Percentiles rank a stretch among this genome's conserved stretches.
These are phyloP conservation scores for Tephrocybe sp. DNA, from an alignment of 768 basidiomycete genomes.

Conservation along the genomic window DNA sequence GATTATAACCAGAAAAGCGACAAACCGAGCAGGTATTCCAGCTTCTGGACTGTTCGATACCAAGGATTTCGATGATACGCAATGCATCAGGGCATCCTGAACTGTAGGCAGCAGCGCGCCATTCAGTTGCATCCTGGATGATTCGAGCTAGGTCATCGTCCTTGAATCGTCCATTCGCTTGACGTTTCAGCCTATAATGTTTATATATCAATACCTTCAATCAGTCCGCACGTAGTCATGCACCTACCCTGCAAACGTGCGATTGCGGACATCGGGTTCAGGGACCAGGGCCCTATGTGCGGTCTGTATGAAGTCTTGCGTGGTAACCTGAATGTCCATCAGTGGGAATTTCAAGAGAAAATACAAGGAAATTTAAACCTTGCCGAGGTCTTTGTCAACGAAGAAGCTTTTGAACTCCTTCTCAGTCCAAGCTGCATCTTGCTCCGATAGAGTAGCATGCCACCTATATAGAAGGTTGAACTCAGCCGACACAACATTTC, in stretches of 20 bases:
- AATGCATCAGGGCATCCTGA: slow-evolving; percentile 70
- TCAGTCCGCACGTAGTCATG: not conserved
- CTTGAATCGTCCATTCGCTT: slow-evolving; percentile 50
- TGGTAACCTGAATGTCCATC: slow-evolving; percentile 24
- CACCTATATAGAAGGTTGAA: slow-evolving; percentile 67
- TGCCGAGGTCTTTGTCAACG: slow-evolving; percentile 32
- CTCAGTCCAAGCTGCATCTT: slow-evolving; percentile 57
- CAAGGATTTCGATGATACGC: slow-evolving; percentile 65
- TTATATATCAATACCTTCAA: not conserved
- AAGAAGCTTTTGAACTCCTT: slow-evolving; percentile 43
- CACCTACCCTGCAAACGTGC: slow-evolving; percentile 56
- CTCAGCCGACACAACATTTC: slow-evolving; percentile 75
- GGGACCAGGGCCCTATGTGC: slow-evolving; percentile 28
- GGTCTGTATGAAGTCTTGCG: slow-evolving; percentile 34
- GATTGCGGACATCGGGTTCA: slow-evolving; percentile 35
- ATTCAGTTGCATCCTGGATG: slow-evolving; percentile 59
- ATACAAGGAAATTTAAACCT: slow-evolving; percentile 25
- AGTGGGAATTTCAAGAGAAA: not conserved
- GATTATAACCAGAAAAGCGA: slow-evolving; percentile 2
- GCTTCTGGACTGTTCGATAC: slow-evolving; percentile 59
- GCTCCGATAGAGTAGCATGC: slow-evolving; percentile 59
- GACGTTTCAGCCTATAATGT: slow-evolving; percentile 44
- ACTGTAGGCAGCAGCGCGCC: slow-evolving; percentile 58
- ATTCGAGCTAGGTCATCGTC: slow-evolving; percentile 63
- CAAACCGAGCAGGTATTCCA: slow-evolving; percentile 76